Conservation (phyloP, 345 rosid genomes). For the Mallotus nudiflorus region DNA sequence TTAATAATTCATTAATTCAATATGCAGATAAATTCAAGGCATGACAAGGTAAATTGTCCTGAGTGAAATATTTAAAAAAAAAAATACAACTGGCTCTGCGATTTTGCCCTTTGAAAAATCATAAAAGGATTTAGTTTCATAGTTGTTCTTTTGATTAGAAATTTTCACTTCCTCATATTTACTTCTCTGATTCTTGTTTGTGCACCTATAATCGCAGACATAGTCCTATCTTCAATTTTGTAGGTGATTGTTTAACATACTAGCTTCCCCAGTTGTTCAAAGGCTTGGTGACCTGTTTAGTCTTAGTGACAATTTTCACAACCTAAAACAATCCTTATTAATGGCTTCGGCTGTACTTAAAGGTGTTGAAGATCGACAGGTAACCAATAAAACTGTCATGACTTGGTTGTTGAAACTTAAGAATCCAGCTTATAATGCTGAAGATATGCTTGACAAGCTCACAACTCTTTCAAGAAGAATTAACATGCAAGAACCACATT, state of each 20-base stretch:
- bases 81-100: too few relatives aligned
- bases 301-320: conserved; percentile 12
- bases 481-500: not conserved
- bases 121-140: too few relatives aligned
- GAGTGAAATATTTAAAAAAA: too few relatives aligned
- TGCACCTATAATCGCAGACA: not conserved
- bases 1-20: too few relatives aligned
- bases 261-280: conserved; percentile 13
- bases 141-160: too few relatives aligned
- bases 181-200: too few relatives aligned
- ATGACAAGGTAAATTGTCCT: too few relatives aligned
- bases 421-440: conserved; percentile 12
- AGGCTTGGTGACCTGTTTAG: not conserved
- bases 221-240: conserved; percentile 9
- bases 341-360: conserved; percentile 13
- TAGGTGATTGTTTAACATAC: conserved; percentile 17
- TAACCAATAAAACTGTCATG: conserved; percentile 6
- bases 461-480: not conserved
- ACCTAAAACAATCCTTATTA: not conserved
- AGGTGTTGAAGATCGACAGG: conserved; percentile 18
- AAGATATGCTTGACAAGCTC: conserved; percentile 6
- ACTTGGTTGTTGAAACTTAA: conserved; percentile 17
- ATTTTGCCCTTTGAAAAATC: too few relatives aligned
- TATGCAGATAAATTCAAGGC: too few relatives aligned
- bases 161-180: not conserved